Conservation (phyloP, 2,329 filamentous ascomycete genomes). For the Zelopaecilomyces penicillatus region DNA sequence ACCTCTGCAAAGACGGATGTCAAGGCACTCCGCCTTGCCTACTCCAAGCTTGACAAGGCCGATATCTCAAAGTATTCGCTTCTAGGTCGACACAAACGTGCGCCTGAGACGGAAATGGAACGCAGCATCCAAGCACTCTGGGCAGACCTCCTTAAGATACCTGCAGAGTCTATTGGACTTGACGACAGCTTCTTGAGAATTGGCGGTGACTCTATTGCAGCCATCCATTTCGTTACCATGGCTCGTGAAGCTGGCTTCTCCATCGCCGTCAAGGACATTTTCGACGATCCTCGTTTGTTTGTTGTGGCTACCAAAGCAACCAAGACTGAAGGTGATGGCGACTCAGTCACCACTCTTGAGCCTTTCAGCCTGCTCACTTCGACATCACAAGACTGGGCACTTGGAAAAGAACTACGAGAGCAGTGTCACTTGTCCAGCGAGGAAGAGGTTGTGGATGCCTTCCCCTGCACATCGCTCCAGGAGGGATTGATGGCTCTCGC, state of each 20-base stretch:
- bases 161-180: constrained; percentile 6
- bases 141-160: constrained; percentile 9
- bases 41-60: background rate
- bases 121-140: constrained; percentile 11
- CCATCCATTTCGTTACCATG: constrained; percentile 8
- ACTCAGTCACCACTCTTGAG: background rate
- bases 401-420: background rate
- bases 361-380: constrained; percentile 3
- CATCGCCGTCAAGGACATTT: constrained; percentile 6
- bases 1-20: constrained; percentile 7
- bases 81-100: background rate
- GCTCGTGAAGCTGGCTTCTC: constrained; percentile 6
- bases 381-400: background rate
- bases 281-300: constrained; percentile 11
- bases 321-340: background rate
- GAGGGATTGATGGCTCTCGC: constrained; percentile 20
- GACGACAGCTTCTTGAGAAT: constrained; percentile 12
- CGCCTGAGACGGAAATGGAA: constrained; percentile 10
- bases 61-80: background rate
- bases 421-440: background rate
- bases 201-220: constrained; percentile 12
- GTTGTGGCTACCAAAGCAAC: constrained; percentile 4
- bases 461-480: constrained; percentile 15
- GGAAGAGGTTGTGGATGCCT: constrained; percentile 11
- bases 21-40: background rate